Base-by-base conservation (phyloP, 2,329 filamentous ascomycete species). In the Phialemonium atrogriseum region DNA sequence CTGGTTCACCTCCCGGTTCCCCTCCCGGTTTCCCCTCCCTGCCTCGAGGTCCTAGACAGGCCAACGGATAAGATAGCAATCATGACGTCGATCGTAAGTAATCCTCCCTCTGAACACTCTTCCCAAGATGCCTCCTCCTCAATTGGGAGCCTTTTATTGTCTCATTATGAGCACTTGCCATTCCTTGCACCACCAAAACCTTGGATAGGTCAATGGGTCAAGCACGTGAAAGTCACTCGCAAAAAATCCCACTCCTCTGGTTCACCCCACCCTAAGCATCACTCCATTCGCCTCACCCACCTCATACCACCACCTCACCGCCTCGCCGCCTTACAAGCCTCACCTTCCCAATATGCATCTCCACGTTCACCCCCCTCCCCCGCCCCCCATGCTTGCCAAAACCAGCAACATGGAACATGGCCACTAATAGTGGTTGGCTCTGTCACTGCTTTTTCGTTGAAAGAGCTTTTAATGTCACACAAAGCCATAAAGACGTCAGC, bases 71-170 rank as follows among this genome's bases (percentile, higher is more conserved):
- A 42, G 34, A 38, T 33, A 38, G n/a, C 32, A 33, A 37, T 20
- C 42, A 49, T 49, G 46, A 49, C 46, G 44, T 48, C 42, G 39
- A 49, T 49, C 44, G 46, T 49, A 28, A 49, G 46, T 48, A 10
- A 17, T 28, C 20, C 18, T 31, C 16, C 12, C 11, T 14, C 17
- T 14, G 12, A 31, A 14, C 20, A 20, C 28, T 21, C 21, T n/a
- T 30, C 25, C 27, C 11, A 25, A 16, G n/a, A 13, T 27, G 12
- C 17, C 27, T 16, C 8, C 24, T 22, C 20, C 8, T 22, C 20
- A 8, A 7, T 7, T 22, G 11, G 20, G 7, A 27, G 10, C 10
- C 7, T 16, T 10, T 27, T 13, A 24, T 16, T 12, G 9, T 8
- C n/a, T 12, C 13, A 27, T 27, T 27, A n/a, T n/a, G n/a, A n/a